phyloP scores from a whole-genome alignment of 345 rosid species.

The Mercurialis annua region DNA sequence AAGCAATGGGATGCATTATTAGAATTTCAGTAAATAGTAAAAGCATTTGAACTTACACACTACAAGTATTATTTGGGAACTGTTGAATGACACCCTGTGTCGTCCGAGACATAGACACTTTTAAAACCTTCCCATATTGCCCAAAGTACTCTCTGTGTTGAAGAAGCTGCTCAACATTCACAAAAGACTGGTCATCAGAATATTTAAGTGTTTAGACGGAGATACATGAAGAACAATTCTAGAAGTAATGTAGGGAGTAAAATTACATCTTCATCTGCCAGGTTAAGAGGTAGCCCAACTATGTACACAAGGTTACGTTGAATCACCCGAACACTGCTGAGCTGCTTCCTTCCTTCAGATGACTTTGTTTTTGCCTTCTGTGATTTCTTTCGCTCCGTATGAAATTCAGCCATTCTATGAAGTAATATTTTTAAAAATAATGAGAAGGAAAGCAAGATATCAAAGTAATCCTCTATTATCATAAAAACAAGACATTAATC shows the following conservation, averaged over 20 bases:
- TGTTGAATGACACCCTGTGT: conserved; percentile 80
- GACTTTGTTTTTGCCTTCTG: conserved; percentile 64
- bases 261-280: conserved; percentile 86
- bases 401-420: conserved; percentile 59
- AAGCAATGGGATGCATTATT: background rate
- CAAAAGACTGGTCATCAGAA: background rate
- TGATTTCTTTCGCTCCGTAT: conserved; percentile 63
- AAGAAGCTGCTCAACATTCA: conserved; percentile 53
- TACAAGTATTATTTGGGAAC: conserved; percentile 83
- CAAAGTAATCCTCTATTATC: background rate
- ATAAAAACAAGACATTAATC: background rate
- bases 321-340: conserved; percentile 74
- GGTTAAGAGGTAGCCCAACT: conserved; percentile 80
- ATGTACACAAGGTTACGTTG: conserved; percentile 88
- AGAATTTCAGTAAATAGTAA: background rate
- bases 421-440: background rate
- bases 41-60: conserved; percentile 58
- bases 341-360: conserved; percentile 73
- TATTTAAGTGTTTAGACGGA: background rate
- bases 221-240: background rate
- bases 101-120: conserved; percentile 95
- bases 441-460: background rate
- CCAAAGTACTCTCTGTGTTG: conserved; percentile 74
- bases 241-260: conserved; percentile 1
- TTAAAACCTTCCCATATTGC: conserved; percentile 86